These are phyloP conservation scores for Schizosaccharomyces octosporus DNA, from an alignment of 805 yeast species.

Conservation along the genomic window DNA sequence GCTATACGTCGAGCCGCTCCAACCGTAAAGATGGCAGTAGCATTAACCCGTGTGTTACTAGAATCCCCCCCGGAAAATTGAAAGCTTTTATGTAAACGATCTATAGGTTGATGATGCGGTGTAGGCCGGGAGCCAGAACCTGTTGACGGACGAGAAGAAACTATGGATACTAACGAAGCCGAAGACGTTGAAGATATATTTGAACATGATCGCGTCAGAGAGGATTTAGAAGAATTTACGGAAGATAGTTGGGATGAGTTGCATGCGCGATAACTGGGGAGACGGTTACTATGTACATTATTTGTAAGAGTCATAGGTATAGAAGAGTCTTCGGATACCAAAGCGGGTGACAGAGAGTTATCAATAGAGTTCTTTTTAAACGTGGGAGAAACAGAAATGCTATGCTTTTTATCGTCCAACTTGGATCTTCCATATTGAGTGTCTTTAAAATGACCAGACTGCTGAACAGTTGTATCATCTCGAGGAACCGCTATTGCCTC, in stretches of 20 bases:
- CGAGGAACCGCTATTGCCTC: too few species aligned
- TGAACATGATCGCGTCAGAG: not conserved
- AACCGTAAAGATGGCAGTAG: not conserved
- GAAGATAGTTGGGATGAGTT: not conserved
- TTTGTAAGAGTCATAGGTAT: too few species aligned
- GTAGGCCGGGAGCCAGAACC: not conserved
- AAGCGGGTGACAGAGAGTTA: too few species aligned
- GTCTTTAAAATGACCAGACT: too few species aligned
- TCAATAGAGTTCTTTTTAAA: too few species aligned
- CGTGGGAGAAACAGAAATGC: too few species aligned
- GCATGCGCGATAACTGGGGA: not conserved
- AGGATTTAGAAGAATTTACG: not conserved
- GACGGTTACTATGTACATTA: not conserved
- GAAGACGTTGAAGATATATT: not conserved
- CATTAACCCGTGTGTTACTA: not conserved
- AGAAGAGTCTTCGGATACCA: too few species aligned
- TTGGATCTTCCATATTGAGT: too few species aligned
- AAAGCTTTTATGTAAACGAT: not conserved
- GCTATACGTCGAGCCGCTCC: not conserved
- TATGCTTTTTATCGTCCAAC: too few species aligned
- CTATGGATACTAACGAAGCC: not conserved
- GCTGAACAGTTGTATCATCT: too few species aligned
- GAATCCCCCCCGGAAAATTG: not conserved
- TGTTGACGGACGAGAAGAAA: not conserved
- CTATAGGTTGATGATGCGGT: not conserved